Percentiles rank a stretch among this genome's conserved stretches.
Conservation (phyloP, 176 grass and related monocot genomes). For the Metroxylon sagu region DNA sequence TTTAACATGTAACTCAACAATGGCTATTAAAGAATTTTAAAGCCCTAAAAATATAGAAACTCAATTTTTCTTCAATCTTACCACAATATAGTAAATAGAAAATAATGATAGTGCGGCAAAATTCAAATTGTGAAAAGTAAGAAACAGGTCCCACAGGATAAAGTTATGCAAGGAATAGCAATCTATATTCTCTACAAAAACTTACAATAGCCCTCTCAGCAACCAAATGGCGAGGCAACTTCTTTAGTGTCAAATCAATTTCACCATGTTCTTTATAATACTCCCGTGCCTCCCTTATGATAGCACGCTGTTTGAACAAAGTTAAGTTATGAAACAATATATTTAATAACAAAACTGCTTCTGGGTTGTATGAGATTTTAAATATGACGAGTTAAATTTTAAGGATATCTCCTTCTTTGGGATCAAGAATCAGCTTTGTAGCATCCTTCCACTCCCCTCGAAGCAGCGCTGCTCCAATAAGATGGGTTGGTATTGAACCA, state of each 20-base stretch:
- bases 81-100: no score
- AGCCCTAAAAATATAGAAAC: no score
- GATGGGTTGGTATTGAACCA: slow-evolving; percentile 91
- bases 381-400: slow-evolving; percentile 17
- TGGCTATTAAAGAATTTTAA: no score
- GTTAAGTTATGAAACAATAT: slow-evolving; percentile 47
- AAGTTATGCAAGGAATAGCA: no score
- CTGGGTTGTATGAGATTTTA: slow-evolving; percentile 16
- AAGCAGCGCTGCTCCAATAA: slow-evolving; percentile 77
- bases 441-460: slow-evolving; percentile 92
- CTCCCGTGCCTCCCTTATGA: slow-evolving; percentile 68
- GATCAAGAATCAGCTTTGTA: slow-evolving; percentile 87
- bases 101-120: no score
- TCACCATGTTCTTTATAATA: slow-evolving; percentile 78
- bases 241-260: slow-evolving; percentile 71
- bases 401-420: slow-evolving; percentile 99
- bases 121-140: no score
- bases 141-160: no score
- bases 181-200: neutral
- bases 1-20: no score
- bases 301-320: slow-evolving; percentile 50
- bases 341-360: neutral
- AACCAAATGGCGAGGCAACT: slow-evolving; percentile 67
- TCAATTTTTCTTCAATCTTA: no score
- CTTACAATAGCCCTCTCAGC: slow-evolving; percentile 94